phyloP scores from a whole-genome alignment of 1,139 yeast genomes.

The Candida sanyaensis region DNA sequence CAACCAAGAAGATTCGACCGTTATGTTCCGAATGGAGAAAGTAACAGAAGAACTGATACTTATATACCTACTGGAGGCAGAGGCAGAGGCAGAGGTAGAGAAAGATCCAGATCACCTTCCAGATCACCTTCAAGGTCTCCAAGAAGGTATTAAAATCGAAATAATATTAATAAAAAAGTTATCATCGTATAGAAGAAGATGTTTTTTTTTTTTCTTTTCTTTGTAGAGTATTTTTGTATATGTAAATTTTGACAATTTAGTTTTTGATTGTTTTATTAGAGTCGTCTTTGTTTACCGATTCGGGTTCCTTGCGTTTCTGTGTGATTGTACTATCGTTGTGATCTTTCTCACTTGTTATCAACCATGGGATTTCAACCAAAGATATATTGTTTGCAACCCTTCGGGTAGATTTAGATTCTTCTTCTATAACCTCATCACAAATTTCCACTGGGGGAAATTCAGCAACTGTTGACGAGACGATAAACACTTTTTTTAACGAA shows the following conservation, averaged over 20 bases:
- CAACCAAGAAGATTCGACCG: conserved; percentile 8
- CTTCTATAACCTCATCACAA: background rate
- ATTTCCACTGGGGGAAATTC: conserved; percentile 23
- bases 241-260: background rate
- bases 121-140: conserved; percentile 18
- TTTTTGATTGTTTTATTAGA: background rate
- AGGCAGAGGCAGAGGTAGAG: conserved; percentile 14
- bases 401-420: conserved; percentile 6
- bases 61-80: conserved; percentile 18
- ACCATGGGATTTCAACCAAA: conserved; percentile 50
- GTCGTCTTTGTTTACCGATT: background rate
- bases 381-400: conserved; percentile 17
- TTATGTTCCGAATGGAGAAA: conserved; percentile 9
- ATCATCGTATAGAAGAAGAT: background rate
- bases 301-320: conserved; percentile 10
- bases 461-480: conserved; percentile 28
- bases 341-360: conserved; percentile 22
- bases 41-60: conserved; percentile 19
- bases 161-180: background rate
- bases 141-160: conserved; percentile 1
- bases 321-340: background rate
- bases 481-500: conserved; percentile 27
- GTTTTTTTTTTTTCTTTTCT: background rate
- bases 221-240: background rate
- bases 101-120: conserved; percentile 17